These are phyloP conservation scores for Phytophthora hybrid DNA, from an alignment of 352 stramenopile species.

Conservation along the genomic window DNA sequence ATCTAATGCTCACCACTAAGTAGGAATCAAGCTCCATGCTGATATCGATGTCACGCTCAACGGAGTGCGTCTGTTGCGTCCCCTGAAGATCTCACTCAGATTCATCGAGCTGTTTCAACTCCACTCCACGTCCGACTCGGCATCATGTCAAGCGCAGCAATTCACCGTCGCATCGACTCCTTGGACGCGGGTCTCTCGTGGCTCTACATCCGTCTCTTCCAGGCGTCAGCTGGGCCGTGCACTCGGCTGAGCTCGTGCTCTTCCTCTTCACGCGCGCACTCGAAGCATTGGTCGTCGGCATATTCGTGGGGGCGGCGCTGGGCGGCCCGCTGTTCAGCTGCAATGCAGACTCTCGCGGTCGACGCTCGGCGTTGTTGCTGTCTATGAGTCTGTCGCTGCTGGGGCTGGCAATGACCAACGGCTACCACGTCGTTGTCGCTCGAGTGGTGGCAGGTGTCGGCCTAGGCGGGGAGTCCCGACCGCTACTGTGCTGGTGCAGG, in stretches of 20 bases:
- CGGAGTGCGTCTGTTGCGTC: background rate
- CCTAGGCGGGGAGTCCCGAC: slow-evolving; percentile 44
- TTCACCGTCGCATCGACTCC: slow-evolving; percentile 14
- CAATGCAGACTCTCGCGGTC: slow-evolving; percentile 35
- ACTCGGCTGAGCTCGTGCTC: slow-evolving; percentile 41
- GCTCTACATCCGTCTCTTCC: slow-evolving; percentile 42
- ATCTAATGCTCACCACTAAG: background rate
- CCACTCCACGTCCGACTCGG: background rate
- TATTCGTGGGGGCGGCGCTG: slow-evolving; percentile 30
- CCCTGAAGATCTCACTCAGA: background rate
- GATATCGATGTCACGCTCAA: too few species aligned
- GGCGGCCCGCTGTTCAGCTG: slow-evolving; percentile 36
- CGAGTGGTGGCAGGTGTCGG: slow-evolving; percentile 41
- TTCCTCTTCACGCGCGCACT: slow-evolving; percentile 43
- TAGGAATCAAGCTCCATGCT: background rate
- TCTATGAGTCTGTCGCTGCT: slow-evolving; percentile 36
- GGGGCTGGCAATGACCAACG: slow-evolving; percentile 25
- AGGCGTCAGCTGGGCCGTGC: slow-evolving; percentile 41
- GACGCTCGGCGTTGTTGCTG: slow-evolving; percentile 26
- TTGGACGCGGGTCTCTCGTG: slow-evolving; percentile 21
- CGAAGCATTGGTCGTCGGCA: slow-evolving; percentile 28
- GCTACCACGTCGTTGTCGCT: slow-evolving; percentile 29
- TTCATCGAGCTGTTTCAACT: background rate
- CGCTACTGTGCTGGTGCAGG: slow-evolving; percentile 36
- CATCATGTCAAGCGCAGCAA: background rate